Evolutionary conservation across 2,329 filamentous ascomycete species (phyloP).

Genomic region (Aureobasidium namibiae): DNA sequence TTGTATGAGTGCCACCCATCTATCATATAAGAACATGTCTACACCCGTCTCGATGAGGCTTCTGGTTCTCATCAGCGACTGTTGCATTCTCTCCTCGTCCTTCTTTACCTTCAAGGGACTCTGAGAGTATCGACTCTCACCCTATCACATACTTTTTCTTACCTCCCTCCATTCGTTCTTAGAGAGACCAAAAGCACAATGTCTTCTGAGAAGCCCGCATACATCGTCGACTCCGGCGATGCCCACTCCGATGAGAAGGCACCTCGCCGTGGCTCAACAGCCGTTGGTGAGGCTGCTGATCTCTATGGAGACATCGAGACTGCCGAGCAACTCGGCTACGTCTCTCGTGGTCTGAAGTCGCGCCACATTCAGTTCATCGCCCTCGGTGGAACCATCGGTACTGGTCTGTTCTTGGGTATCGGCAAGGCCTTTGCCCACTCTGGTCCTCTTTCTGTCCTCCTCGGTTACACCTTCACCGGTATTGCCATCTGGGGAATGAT

Average conservation of each 20-base stretch:
- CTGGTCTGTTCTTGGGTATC: constrained; percentile 15
- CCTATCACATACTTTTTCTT: background rate
- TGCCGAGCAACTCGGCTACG: constrained; percentile 45
- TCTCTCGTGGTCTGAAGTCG: constrained; percentile 43
- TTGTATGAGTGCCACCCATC: background rate
- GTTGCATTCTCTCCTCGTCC: background rate
- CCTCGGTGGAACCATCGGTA: constrained; percentile 47
- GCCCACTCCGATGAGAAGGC: constrained; percentile 6
- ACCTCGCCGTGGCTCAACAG: constrained; percentile 15
- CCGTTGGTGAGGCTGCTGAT: constrained; percentile 40
- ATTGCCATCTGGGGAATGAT: constrained; percentile 31
- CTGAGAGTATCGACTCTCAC: constrained; percentile 1
- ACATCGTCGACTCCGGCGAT: constrained; percentile 3
- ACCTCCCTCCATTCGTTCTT: background rate
- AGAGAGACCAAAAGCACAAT: background rate
- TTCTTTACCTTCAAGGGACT: background rate
- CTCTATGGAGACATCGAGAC: constrained; percentile 44
- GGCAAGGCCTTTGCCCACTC: constrained; percentile 15
- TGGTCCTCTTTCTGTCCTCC: constrained; percentile 11
- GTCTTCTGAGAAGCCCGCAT: constrained; percentile 12
- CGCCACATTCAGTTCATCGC: constrained; percentile 54
- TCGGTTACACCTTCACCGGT: constrained; percentile 13
- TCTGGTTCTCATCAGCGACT: background rate
- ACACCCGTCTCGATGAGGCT: background rate
- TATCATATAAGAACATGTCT: constrained; percentile 3